phyloP scores from a whole-genome alignment of 2,329 filamentous ascomycete genomes.

The Chrysosporium queenslandicum region DNA sequence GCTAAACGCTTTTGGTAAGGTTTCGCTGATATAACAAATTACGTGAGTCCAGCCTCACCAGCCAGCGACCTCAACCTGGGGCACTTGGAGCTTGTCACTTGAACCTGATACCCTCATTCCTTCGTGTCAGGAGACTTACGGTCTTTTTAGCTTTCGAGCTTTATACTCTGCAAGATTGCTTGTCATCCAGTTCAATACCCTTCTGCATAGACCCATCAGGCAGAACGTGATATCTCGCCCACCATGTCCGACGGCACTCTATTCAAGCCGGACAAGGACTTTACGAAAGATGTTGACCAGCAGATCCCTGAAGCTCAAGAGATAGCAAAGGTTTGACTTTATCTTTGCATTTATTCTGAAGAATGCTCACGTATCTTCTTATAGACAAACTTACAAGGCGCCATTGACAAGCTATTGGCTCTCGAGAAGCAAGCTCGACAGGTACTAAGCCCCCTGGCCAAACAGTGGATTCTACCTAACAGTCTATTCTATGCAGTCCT shows the following conservation, averaged over 20 bases:
- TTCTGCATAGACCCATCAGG: too few relatives aligned
- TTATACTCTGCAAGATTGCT: too few relatives aligned
- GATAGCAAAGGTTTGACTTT: constrained; percentile 62
- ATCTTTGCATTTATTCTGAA: neutral
- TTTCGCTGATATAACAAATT: neutral
- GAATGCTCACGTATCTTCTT: constrained; percentile 1
- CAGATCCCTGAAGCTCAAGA: constrained; percentile 82
- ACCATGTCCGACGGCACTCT: constrained; percentile 67
- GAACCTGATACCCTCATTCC: too few relatives aligned
- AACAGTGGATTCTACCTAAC: constrained; percentile 1
- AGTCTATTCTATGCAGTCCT: constrained; percentile 51
- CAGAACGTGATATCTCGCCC: too few relatives aligned
- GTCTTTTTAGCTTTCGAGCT: too few relatives aligned
- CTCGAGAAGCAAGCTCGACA: constrained; percentile 97
- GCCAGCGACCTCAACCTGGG: neutral
- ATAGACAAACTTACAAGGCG: constrained; percentile 61
- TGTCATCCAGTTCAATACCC: neutral
- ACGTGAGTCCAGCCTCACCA: neutral
- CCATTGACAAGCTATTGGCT: constrained; percentile 82
- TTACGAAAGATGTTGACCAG: constrained; percentile 88
- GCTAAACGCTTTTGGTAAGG: neutral
- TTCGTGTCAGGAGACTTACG: too few relatives aligned
- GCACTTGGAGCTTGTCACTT: neutral
- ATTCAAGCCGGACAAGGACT: constrained; percentile 97
- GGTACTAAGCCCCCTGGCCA: constrained; percentile 42